Evolutionary conservation across 1,139 yeast genomes (phyloP), one percentile per base, ranked within the genome.

Genomic region (Scheffersomyces illinoinensis): DNA sequence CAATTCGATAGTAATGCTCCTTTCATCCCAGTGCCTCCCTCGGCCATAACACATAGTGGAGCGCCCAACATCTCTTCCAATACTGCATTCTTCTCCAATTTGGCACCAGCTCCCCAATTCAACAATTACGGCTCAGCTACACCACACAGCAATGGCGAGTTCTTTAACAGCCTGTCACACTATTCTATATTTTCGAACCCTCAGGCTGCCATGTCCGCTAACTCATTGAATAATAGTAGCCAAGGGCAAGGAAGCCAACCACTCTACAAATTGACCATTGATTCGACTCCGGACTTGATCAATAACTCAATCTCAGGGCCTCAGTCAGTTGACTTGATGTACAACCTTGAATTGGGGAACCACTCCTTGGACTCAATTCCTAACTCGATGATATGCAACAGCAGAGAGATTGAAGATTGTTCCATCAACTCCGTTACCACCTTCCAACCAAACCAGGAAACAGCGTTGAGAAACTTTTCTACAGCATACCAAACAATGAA

Each of bases 331-430:
- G 75, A 71, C 54, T 66, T 71, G 52, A 63, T 74, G 64, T 72
- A 73, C 59, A 69, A 68, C 57, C 57, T 66, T 51, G 76, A 74
- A 33, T 61, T 72, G 53, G 70, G 68, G 3, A 72, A 69, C 57
- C 74, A 71, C 8, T 70, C 75, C 1, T 66, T 74, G 39, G 77
- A 75, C 47, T 69, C 73, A 4, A 69, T 74, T 50, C 75, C 75
- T 7, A 76, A 74, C 51, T 26, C 60, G 1, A 54, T 59, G 54
- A 48, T 48, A 14, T 48, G 12, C 51, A 48, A 48, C 33, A 23
- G 26, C n/a, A 48, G 51, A 14, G 24, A 14, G 1, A 24, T 48
- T 20, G 24, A 24, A 48, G 51, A 48, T 24, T 20, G 24, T 20
- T 20, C 26, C 26, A 20, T 20, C 24, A 48, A 20, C 18, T 21